A percentile compares a stretch with the other conserved stretches of the same genome.
These are phyloP conservation scores for Beauveria pseudobassiana DNA, from an alignment of 2,329 filamentous ascomycete genomes.

Conservation along the genomic window DNA sequence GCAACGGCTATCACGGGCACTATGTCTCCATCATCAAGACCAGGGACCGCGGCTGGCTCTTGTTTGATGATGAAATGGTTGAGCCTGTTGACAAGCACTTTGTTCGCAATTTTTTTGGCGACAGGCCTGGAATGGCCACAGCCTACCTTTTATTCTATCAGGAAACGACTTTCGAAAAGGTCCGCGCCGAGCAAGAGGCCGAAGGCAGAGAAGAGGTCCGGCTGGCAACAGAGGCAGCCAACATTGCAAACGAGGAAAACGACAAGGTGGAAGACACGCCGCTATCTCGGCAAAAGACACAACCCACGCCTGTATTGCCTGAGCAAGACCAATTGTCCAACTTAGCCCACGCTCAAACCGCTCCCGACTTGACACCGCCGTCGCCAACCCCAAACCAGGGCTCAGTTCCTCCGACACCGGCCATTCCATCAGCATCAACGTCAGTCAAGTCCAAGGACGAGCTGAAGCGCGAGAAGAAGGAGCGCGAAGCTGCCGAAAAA, in stretches of 20 bases:
- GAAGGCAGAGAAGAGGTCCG: constrained; percentile 62
- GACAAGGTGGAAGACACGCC: constrained; percentile 36
- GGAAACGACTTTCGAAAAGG: constrained; percentile 67
- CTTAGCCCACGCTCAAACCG: constrained; percentile 60
- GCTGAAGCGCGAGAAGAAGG: constrained; percentile 62
- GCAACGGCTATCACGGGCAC: constrained; percentile 93
- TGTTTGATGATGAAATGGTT: constrained; percentile 98
- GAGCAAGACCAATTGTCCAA: constrained; percentile 47
- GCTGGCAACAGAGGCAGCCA: constrained; percentile 49
- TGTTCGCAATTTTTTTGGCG: constrained; percentile 94
- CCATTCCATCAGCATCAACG: constrained; percentile 8
- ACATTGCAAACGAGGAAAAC: constrained; percentile 41
- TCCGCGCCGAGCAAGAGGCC: constrained; percentile 71
- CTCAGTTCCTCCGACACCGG: constrained; percentile 12
- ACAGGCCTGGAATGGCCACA: constrained; percentile 82
- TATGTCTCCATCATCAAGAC: constrained; percentile 98
- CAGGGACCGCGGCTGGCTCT: constrained; percentile 85
- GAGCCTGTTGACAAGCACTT: constrained; percentile 96
- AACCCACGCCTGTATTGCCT: constrained; percentile 36
- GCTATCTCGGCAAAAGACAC: constrained; percentile 43
- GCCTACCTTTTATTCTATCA: constrained; percentile 98
- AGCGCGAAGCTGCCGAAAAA: constrained; percentile 49
- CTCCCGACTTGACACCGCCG: constrained; percentile 33
- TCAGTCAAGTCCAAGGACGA: constrained; percentile 46
- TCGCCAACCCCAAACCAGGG: constrained; percentile 16